phyloP scores from a whole-genome alignment of 805 yeast species.

The Metschnikowia baotianmanensis region DNA sequence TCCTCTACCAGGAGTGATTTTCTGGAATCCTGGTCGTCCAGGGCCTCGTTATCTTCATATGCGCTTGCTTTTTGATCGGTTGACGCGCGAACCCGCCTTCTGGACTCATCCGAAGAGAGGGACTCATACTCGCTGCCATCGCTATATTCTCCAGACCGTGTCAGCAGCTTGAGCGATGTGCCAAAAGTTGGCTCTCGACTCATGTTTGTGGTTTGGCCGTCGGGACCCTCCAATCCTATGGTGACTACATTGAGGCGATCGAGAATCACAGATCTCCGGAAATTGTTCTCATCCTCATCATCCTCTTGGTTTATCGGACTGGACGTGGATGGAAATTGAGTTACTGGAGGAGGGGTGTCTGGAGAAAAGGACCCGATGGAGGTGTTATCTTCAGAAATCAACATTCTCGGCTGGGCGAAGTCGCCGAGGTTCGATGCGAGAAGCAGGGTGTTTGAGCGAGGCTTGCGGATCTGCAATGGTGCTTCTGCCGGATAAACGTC shows the following conservation, averaged over 20 bases:
- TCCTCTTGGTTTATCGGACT: slow-evolving; percentile 5
- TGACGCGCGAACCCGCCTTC: neutral
- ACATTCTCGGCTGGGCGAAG: slow-evolving; percentile 5
- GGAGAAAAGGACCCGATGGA: slow-evolving; percentile 41
- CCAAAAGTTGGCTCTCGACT: slow-evolving; percentile 11
- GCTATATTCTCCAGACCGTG: slow-evolving; percentile 14
- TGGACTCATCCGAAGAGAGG: neutral
- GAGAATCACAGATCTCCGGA: slow-evolving; percentile 37
- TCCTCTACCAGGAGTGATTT: slow-evolving; percentile 16
- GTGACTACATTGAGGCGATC: slow-evolving; percentile 41
- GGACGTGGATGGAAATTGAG: no score
- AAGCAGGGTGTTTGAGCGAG: neutral
- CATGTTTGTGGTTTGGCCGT: neutral
- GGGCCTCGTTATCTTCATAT: slow-evolving; percentile 1
- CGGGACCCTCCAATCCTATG: slow-evolving; percentile 24
- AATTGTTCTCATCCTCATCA: slow-evolving; percentile 11
- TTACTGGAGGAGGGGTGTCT: slow-evolving; percentile 35
- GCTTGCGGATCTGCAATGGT: slow-evolving; percentile 34
- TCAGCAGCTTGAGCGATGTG: slow-evolving; percentile 3
- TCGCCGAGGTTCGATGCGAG: neutral
- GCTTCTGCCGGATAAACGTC: slow-evolving; percentile 36
- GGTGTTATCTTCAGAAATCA: slow-evolving; percentile 17
- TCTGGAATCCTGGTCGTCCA: slow-evolving; percentile 7
- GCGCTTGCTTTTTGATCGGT: neutral
- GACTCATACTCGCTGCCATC: slow-evolving; percentile 25